Evolutionary conservation across 2,329 filamentous ascomycete genomes (phyloP).

Genomic region (Pseudogymnoascus sp.): DNA sequence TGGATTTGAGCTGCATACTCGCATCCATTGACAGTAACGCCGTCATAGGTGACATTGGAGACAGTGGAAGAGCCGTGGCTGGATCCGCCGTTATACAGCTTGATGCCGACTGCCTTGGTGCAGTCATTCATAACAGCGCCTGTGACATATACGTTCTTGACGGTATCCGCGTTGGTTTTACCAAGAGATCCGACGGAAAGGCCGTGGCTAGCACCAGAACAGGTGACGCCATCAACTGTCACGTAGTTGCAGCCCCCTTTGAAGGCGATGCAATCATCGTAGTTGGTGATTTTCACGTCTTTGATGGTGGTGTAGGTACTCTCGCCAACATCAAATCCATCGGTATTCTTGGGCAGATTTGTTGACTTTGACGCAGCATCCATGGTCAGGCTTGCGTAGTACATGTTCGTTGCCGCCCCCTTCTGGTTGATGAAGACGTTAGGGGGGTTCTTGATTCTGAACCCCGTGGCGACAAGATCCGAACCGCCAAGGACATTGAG

Average conservation of each 20-base stretch:
- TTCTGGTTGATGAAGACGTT: conserved; percentile 38
- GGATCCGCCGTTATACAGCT: conserved; percentile 35
- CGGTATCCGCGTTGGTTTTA: conserved; percentile 32
- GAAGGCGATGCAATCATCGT: conserved; percentile 38
- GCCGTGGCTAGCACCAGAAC: conserved; percentile 38
- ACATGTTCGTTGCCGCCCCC: conserved; percentile 30
- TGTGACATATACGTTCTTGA: conserved; percentile 36
- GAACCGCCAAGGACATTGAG: conserved; percentile 34
- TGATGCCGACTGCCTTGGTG: conserved; percentile 40
- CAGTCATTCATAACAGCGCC: conserved; percentile 35
- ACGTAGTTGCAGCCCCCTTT: conserved; percentile 31
- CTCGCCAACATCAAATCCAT: conserved; percentile 37
- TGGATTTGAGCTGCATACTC: conserved; percentile 41
- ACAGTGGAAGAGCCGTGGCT: conserved; percentile 33
- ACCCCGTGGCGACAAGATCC: conserved; percentile 22
- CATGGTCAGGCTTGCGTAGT: conserved; percentile 33
- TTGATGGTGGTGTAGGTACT: conserved; percentile 33
- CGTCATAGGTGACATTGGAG: conserved; percentile 36
- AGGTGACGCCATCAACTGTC: conserved; percentile 35
- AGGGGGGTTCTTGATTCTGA: conserved; percentile 37
- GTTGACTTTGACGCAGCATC: conserved; percentile 33
- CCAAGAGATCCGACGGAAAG: conserved; percentile 41
- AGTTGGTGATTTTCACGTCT: conserved; percentile 33
- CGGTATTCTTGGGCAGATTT: conserved; percentile 28
- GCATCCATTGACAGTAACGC: conserved; percentile 31